Evolutionary conservation across 164 flowering plant genomes (phyloP).

Genomic region (Magnolia sinica): DNA sequence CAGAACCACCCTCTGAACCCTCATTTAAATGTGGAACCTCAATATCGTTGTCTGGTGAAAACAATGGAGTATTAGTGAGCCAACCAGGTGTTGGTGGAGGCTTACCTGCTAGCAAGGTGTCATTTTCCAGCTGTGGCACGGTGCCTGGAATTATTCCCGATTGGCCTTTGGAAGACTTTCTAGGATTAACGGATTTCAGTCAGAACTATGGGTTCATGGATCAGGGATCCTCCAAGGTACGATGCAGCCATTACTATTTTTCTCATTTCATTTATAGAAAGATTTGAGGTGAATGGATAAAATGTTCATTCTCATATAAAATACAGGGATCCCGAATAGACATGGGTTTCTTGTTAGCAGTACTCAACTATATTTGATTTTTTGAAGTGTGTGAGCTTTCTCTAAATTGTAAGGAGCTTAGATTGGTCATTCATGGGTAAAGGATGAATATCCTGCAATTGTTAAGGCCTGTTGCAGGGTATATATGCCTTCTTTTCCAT

Average conservation of each 20-base stretch:
- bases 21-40: conserved; percentile 19
- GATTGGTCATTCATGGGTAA: too few species aligned
- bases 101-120: conserved; percentile 21
- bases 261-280: too few species aligned
- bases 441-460: neutral
- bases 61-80: conserved; percentile 20
- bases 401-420: too few species aligned
- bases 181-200: conserved; percentile 50
- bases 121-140: conserved; percentile 33
- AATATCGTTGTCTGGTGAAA: conserved; percentile 22
- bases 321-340: too few species aligned
- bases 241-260: neutral
- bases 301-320: too few species aligned
- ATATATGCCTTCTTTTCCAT: neutral
- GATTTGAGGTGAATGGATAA: too few species aligned
- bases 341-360: too few species aligned
- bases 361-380: too few species aligned
- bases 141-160: conserved; percentile 41
- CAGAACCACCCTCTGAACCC: neutral
- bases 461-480: neutral
- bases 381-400: too few species aligned
- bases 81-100: conserved; percentile 34
- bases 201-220: conserved; percentile 50
- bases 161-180: conserved; percentile 78
- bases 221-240: conserved; percentile 74